phyloP scores from a whole-genome alignment of 805 yeast genomes.

The Suhomyces pyralidae region DNA sequence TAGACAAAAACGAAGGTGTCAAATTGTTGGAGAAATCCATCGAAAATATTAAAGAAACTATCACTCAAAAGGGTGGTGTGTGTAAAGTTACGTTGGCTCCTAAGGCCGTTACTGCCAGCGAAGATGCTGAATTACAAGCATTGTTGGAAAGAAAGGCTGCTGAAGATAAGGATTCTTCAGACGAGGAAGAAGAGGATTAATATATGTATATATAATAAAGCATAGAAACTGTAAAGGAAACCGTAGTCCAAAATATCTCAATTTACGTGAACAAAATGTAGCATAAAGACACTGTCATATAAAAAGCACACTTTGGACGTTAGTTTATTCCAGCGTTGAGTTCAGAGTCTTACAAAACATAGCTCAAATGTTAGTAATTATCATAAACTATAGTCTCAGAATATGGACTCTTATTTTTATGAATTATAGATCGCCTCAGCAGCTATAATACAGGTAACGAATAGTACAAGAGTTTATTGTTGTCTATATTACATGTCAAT shows the following conservation, averaged over 20 bases:
- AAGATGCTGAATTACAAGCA: slow-evolving; percentile 96
- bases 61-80: slow-evolving; percentile 74
- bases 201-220: not conserved
- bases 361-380: too few relatives aligned
- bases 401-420: too few relatives aligned
- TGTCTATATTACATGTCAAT: too few relatives aligned
- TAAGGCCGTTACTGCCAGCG: slow-evolving; percentile 97
- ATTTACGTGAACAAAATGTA: too few relatives aligned
- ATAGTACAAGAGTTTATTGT: not conserved
- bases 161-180: slow-evolving; percentile 81
- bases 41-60: slow-evolving; percentile 65
- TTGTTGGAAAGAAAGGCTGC: slow-evolving; percentile 89
- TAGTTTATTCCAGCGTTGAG: too few relatives aligned
- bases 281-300: too few relatives aligned
- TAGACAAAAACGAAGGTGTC: slow-evolving; percentile 88
- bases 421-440: not conserved
- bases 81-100: slow-evolving; percentile 97
- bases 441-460: too few relatives aligned
- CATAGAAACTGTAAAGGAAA: not conserved
- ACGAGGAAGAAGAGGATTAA: slow-evolving; percentile 59
- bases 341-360: too few relatives aligned
- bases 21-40: slow-evolving; percentile 77
- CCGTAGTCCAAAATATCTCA: too few relatives aligned
- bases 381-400: too few relatives aligned
- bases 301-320: too few relatives aligned